Percentiles rank a stretch among this genome's conserved stretches.
Evolutionary conservation across 1,284 basidiomycete genomes (phyloP).

Genomic region (Ganoderma meredithae): DNA sequence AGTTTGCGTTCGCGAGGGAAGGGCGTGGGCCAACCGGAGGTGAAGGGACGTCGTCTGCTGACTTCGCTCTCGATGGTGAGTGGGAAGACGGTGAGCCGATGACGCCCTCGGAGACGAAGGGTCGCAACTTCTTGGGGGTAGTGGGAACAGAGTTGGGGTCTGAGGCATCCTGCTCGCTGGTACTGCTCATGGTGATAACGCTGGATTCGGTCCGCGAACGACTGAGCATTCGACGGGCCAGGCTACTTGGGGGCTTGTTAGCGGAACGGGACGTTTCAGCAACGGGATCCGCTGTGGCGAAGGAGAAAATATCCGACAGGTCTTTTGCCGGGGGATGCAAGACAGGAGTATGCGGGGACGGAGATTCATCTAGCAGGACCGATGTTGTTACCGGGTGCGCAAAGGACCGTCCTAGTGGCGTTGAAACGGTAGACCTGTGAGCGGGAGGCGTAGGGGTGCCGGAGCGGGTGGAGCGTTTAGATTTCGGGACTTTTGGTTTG

Average conservation of each 20-base stretch:
- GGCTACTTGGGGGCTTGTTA: conserved; percentile 30
- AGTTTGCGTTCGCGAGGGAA: conserved; percentile 27
- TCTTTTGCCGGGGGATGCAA: conserved; percentile 41
- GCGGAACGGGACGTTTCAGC: conserved; percentile 7
- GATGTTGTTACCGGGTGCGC: conserved; percentile 30
- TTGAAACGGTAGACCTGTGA: not conserved
- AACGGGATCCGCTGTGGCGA: conserved; percentile 22
- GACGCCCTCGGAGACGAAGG: conserved; percentile 34
- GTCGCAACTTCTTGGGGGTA: conserved; percentile 39
- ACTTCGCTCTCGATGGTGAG: conserved; percentile 33
- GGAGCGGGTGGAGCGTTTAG: not conserved
- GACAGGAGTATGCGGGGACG: conserved; percentile 13
- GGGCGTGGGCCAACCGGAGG: conserved; percentile 33
- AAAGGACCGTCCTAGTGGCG: conserved; percentile 21
- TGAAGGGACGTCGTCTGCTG: conserved; percentile 32
- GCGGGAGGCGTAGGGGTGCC: conserved; percentile 14
- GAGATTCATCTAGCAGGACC: conserved; percentile 21
- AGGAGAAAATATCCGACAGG: conserved; percentile 45
- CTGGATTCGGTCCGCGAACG: conserved; percentile 63
- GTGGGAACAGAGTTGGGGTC: conserved; percentile 44
- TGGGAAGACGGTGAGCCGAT: conserved; percentile 28
- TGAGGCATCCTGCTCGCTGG: conserved; percentile 26
- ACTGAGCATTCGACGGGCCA: conserved; percentile 55
- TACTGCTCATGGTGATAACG: conserved; percentile 51
- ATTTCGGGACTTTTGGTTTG: not conserved